phyloP scores from a whole-genome alignment of 345 rosid genomes.

The Populus tremula region DNA sequence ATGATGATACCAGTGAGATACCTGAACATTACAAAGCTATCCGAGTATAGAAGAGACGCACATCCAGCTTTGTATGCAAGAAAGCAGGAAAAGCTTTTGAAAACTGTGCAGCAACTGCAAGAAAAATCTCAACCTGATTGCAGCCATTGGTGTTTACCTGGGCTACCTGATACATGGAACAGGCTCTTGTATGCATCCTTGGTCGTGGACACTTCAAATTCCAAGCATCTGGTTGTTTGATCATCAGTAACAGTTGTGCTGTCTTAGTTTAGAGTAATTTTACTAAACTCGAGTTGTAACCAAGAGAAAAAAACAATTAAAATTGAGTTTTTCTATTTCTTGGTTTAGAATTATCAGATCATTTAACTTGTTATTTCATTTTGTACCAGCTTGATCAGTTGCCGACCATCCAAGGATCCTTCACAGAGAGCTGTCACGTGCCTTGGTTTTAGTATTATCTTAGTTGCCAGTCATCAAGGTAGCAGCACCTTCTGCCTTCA shows the following conservation, averaged over 20 bases:
- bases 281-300: too few relatives aligned
- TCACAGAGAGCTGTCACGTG: not conserved
- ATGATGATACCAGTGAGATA: constrained; percentile 35
- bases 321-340: too few relatives aligned
- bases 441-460: too few relatives aligned
- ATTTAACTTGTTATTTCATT: not conserved
- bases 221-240: not conserved
- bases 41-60: constrained; percentile 39
- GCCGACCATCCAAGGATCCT: not conserved
- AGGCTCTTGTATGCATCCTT: constrained; percentile 39
- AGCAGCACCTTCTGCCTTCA: too few relatives aligned
- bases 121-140: constrained; percentile 38
- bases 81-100: constrained; percentile 16
- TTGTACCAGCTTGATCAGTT: not conserved
- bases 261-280: not conserved
- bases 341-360: not conserved
- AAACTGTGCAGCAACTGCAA: constrained; percentile 9
- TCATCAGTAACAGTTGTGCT: not conserved
- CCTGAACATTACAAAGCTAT: constrained; percentile 43
- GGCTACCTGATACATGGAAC: constrained; percentile 64
- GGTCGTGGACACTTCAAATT: constrained; percentile 14
- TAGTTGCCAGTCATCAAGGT: too few relatives aligned
- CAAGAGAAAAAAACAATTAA: too few relatives aligned
- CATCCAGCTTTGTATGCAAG: constrained; percentile 47
- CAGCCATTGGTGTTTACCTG: constrained; percentile 68